Evolutionary conservation across 371 early-diverging fungal genomes (phyloP).

Genomic region (Rhizopus arrhizus): DNA sequence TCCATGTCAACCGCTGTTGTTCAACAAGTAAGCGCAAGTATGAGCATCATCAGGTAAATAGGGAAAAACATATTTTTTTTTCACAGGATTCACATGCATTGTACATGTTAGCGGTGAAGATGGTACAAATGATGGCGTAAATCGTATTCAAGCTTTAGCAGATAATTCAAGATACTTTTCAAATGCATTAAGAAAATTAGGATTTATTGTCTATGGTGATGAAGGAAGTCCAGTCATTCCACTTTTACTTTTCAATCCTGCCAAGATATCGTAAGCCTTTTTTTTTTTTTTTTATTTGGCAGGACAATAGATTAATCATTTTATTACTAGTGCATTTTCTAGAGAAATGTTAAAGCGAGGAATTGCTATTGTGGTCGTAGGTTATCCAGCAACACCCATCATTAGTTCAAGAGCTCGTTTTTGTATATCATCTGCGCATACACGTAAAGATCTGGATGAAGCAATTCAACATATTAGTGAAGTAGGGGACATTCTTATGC

Average conservation of each 20-base stretch:
- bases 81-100: constrained; percentile 8
- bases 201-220: constrained; percentile 96
- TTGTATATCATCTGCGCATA: constrained; percentile 97
- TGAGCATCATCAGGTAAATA: constrained; percentile 71
- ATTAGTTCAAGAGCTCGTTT: constrained; percentile 96
- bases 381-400: constrained; percentile 98
- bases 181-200: constrained; percentile 79
- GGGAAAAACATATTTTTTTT: not conserved
- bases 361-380: constrained; percentile 98
- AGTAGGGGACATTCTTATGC: constrained; percentile 59
- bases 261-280: constrained; percentile 85
- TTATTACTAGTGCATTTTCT: constrained; percentile 78
- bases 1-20: constrained; percentile 90
- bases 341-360: constrained; percentile 89
- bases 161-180: constrained; percentile 91
- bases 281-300: not conserved
- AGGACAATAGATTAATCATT: not conserved
- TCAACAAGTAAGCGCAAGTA: constrained; percentile 90
- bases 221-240: constrained; percentile 97
- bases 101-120: constrained; percentile 30
- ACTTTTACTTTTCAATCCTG: constrained; percentile 94
- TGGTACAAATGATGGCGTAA: constrained; percentile 79
- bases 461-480: constrained; percentile 60
- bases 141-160: constrained; percentile 81
- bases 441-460: constrained; percentile 89